Evolutionary conservation across 306 rosid species (phyloP).

Genomic region (Vachellia pachyceras): DNA sequence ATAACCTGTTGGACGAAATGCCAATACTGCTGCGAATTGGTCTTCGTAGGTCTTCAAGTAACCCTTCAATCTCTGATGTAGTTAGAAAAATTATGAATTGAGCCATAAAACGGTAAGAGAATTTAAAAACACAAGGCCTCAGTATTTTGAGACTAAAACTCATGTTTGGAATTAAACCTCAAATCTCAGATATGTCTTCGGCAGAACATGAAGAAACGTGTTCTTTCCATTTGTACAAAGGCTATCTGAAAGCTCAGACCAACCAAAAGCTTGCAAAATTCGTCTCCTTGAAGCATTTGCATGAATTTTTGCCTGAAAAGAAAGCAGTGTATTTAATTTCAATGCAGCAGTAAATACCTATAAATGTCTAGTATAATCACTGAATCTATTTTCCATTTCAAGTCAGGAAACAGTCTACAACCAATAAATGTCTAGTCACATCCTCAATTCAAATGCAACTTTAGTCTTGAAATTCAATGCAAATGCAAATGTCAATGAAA

Average conservation of each 20-base stretch:
- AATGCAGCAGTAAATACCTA: conserved; percentile 5
- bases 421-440: conserved; percentile 16
- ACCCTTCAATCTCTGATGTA: conserved; percentile 50
- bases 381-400: conserved; percentile 22
- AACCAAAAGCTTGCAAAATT: conserved; percentile 54
- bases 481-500: too few species aligned
- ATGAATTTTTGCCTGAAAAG: conserved; percentile 51
- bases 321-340: conserved; percentile 7
- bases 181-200: conserved; percentile 55
- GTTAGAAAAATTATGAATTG: conserved; percentile 27
- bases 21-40: conserved; percentile 52
- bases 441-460: conserved; percentile 24
- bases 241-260: conserved; percentile 51
- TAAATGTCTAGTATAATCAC: background rate
- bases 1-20: conserved; percentile 65
- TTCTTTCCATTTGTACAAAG: conserved; percentile 54
- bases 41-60: conserved; percentile 58
- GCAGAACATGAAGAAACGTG: conserved; percentile 61
- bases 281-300: conserved; percentile 61
- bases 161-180: conserved; percentile 45
- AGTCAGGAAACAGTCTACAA: conserved; percentile 24
- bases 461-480: too few species aligned
- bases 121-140: conserved; percentile 7
- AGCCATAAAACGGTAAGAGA: conserved; percentile 2
- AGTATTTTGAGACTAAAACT: conserved; percentile 25